Conservation (phyloP, 129 eudicot species). For the Erigeron canadensis region DNA sequence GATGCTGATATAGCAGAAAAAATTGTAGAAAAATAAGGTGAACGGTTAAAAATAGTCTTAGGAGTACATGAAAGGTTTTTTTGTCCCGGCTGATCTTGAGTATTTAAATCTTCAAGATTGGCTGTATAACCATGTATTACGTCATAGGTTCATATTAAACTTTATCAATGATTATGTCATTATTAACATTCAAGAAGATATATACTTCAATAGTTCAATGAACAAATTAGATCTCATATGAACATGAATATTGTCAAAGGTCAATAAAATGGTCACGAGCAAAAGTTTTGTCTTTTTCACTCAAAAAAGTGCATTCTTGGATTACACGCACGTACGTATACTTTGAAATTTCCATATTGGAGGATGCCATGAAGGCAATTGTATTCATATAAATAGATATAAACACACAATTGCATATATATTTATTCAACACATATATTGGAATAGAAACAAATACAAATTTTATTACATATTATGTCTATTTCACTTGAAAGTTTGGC, state of each 20-base stretch:
- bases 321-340: not conserved
- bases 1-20: too few species aligned
- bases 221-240: not conserved
- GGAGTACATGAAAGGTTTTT: too few species aligned
- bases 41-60: too few species aligned
- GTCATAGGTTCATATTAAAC: too few species aligned
- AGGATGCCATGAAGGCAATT: not conserved
- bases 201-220: not conserved
- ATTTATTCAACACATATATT: not conserved
- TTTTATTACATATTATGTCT: conserved; percentile 6
- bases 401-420: not conserved
- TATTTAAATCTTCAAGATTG: not conserved
- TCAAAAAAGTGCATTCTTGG: conserved; percentile 8
- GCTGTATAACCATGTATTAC: too few species aligned
- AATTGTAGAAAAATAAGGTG: too few species aligned
- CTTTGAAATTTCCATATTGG: conserved; percentile 3
- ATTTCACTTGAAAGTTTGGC: conserved; percentile 39
- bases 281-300: conserved; percentile 18
- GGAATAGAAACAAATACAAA: not conserved
- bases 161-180: not conserved
- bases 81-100: not conserved
- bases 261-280: conserved; percentile 34
- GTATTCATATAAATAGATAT: not conserved
- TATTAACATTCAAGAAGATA: not conserved
- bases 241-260: not conserved